A percentile compares a stretch with the other conserved stretches of the same genome.
Evolutionary conservation across 1,284 basidiomycete genomes (phyloP).

Genomic region (Mycena sp.): DNA sequence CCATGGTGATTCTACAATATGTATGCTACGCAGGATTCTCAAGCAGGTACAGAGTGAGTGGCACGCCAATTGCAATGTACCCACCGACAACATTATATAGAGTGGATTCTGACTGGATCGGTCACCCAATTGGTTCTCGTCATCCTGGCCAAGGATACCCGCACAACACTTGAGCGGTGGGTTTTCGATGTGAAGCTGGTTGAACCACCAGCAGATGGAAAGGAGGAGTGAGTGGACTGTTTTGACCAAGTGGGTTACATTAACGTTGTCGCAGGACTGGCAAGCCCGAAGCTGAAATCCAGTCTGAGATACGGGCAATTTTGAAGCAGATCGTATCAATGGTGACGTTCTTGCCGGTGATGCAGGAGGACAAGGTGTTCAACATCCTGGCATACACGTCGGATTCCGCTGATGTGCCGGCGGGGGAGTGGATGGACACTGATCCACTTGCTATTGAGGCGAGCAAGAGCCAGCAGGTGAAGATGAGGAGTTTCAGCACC

Average conservation of each 20-base stretch:
- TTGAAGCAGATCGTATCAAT: slow-evolving; percentile 98
- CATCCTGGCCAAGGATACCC: slow-evolving; percentile 94
- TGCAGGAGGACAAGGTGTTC: slow-evolving; percentile 95
- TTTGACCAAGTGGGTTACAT: too few relatives aligned
- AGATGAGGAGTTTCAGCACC: slow-evolving; percentile 90
- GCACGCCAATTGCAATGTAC: slow-evolving; percentile 1
- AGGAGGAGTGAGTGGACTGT: slow-evolving; percentile 55
- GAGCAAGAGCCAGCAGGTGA: slow-evolving; percentile 96
- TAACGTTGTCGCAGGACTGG: too few relatives aligned
- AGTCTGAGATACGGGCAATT: slow-evolving; percentile 97
- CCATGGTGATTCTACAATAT: slow-evolving; percentile 25
- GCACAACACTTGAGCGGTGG: slow-evolving; percentile 95
- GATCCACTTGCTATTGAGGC: slow-evolving; percentile 96
- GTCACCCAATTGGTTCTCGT: slow-evolving; percentile 95
- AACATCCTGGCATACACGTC: slow-evolving; percentile 96
- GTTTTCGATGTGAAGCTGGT: slow-evolving; percentile 95
- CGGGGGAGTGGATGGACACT: slow-evolving; percentile 93
- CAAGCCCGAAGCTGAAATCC: slow-evolving; percentile 92
- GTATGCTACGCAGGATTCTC: slow-evolving; percentile 73
- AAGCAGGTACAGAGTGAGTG: slow-evolving; percentile 88
- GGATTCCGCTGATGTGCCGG: slow-evolving; percentile 87
- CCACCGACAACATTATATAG: slow-evolving; percentile 50
- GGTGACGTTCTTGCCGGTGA: slow-evolving; percentile 94
- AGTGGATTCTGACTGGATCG: slow-evolving; percentile 92
- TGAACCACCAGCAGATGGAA: slow-evolving; percentile 59